A percentile compares a stretch with the other conserved stretches of the same genome.
phyloP scores from a whole-genome alignment of 2,329 filamentous ascomycete genomes.

The Nannizziopsis barbatae region DNA sequence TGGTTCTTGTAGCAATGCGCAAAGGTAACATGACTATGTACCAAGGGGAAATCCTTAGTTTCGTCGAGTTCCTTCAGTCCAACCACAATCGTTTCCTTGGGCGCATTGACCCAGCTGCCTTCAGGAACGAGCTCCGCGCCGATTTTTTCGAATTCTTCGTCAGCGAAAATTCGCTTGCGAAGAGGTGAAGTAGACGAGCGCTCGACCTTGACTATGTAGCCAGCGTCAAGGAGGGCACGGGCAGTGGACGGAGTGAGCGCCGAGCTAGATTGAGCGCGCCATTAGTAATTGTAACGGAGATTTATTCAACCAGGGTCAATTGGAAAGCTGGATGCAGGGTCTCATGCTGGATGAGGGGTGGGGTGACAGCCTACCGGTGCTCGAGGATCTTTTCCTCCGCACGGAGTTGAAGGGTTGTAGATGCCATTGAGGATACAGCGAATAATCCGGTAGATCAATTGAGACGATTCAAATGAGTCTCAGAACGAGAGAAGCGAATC shows the following conservation, averaged over 20 bases:
- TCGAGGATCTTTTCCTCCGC: slow-evolving; percentile 19
- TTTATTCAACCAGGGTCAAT: not conserved
- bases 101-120: slow-evolving; percentile 32
- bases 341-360: not conserved
- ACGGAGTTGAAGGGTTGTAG: slow-evolving; percentile 17
- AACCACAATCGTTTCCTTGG: slow-evolving; percentile 19
- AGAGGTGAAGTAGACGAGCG: slow-evolving; percentile 20
- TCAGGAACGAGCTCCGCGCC: slow-evolving; percentile 32
- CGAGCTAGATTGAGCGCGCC: slow-evolving; percentile 11
- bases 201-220: slow-evolving; percentile 33
- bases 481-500: not conserved
- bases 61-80: slow-evolving; percentile 20
- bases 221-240: slow-evolving; percentile 32
- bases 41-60: slow-evolving; percentile 17
- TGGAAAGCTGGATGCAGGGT: not conserved
- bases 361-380: slow-evolving; percentile 14
- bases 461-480: not conserved
- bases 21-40: slow-evolving; percentile 20
- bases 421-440: slow-evolving; percentile 11
- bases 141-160: slow-evolving; percentile 32
- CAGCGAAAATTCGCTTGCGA: slow-evolving; percentile 28
- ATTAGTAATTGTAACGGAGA: not conserved
- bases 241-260: slow-evolving; percentile 26
- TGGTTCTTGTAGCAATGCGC: slow-evolving; percentile 21
- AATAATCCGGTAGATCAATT: not conserved